Evolutionary conservation across 768 basidiomycete genomes (phyloP).

Genomic region (Goffeauzyma gilvescens): DNA sequence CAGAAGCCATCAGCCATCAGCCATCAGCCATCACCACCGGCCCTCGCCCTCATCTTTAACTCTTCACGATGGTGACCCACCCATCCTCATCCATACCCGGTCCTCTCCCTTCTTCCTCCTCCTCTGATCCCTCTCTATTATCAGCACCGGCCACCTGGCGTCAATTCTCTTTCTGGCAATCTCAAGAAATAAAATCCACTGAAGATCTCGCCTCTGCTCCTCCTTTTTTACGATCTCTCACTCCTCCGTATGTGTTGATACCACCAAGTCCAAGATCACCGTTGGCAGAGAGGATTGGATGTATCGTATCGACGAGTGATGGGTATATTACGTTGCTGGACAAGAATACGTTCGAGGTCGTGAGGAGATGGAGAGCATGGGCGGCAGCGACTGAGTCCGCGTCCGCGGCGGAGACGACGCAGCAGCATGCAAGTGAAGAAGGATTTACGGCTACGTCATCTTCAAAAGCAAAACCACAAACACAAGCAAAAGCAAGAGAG

Average conservation of each 20-base stretch:
- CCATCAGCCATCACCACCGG: no score
- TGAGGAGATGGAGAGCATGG: conserved; percentile 23
- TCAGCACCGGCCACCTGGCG: no score
- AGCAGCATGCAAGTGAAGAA: background rate
- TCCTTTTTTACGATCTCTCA: conserved; percentile 11
- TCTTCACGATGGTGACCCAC: no score
- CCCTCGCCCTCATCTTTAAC: no score
- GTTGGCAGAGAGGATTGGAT: conserved; percentile 5
- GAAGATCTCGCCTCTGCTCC: no score
- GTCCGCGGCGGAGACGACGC: background rate
- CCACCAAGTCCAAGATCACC: conserved; percentile 18
- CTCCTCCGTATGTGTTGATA: conserved; percentile 19
- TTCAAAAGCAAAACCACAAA: no score
- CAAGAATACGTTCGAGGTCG: conserved; percentile 15
- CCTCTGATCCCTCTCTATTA: no score
- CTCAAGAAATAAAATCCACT: conserved; percentile 1
- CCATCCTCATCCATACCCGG: no score
- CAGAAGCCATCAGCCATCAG: no score
- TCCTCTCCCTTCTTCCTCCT: no score
- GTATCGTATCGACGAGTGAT: conserved; percentile 19
- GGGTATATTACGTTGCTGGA: conserved; percentile 21
- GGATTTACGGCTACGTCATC: no score
- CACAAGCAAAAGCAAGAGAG: conserved; percentile 15
- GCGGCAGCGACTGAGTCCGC: conserved; percentile 5
- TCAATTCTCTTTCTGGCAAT: background rate